Evolutionary conservation across 495 filamentous ascomycete species (phyloP), one percentile per base, ranked within the genome.

Genomic region (Xylaria curta): DNA sequence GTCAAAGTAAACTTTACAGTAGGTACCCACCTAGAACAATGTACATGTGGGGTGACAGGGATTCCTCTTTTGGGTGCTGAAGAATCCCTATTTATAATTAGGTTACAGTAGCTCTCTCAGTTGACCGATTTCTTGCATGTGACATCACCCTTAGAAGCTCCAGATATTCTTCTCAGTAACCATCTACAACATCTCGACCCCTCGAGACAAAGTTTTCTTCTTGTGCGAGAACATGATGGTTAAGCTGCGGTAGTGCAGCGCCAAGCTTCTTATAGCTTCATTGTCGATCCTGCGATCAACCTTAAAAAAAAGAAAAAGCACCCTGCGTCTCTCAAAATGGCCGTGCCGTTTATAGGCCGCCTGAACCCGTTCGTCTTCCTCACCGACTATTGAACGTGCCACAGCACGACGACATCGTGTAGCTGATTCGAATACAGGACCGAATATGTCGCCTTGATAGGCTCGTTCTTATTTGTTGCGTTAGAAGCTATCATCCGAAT

Each of bases 401-500:
- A 28, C n/a, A 8, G 31, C 44, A 15, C 53, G 15, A 15, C 53
- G 15, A 21, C 8, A 8, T 26, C 24, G 17, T 46, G 47, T 44
- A 28, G 47, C 72, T 62, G 42, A 46, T 28, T 28, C 19, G 49
- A 19, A 46, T 17, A 31, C 76, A 93, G 91, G 81, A 84, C 84
- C 79, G 95, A 99, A 82, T 98, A 98, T 84, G 80, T 94, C 71
- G 93, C 94, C 49, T 89, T 99, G 53, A 81, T 94, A 51, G 89
- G 89, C 53, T 97, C 95, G 19, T 89, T 99, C 74, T 75, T 93
- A 44, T 87, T 98, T 46, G 89, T 98, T 53, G 84, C 90, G 58
- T 84, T 97, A 49, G 96, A 98, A 80, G 89, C 87, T 36, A 75
- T 97, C 64, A 90, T 97, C 72, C 88, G 95, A 69, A 81, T 97